Conservation (phyloP, 2,329 filamentous ascomycete species). For the Diaporthe sp. region DNA sequence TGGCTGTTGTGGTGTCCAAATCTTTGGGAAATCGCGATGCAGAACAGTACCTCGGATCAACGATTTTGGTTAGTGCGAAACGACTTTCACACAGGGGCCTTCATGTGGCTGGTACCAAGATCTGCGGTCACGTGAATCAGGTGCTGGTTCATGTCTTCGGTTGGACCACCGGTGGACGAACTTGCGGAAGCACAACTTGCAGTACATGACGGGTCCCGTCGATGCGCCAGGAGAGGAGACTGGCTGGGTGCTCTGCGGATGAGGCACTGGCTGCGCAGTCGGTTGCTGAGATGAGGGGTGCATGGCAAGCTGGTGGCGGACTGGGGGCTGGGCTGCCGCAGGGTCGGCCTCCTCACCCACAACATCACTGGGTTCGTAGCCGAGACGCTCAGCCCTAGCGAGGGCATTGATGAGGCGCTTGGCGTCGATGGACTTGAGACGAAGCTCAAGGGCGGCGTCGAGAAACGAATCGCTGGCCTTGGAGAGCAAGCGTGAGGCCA, state of each 20-base stretch:
- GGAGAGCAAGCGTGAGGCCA: constrained; percentile 54
- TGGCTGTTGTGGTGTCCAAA: background rate
- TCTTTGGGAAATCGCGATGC: background rate
- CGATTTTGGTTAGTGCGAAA: background rate
- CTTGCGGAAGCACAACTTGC: constrained; percentile 34
- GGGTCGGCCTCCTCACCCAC: constrained; percentile 52
- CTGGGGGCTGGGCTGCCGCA: background rate
- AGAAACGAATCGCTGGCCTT: constrained; percentile 61
- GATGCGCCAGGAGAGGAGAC: constrained; percentile 15
- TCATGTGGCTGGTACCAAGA: background rate
- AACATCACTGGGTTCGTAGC: constrained; percentile 63
- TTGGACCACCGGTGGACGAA: constrained; percentile 33
- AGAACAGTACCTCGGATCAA: background rate
- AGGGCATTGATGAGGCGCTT: constrained; percentile 66
- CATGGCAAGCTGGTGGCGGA: constrained; percentile 36
- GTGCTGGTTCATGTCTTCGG: too few species aligned
- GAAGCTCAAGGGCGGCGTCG: constrained; percentile 61
- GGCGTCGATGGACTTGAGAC: constrained; percentile 64
- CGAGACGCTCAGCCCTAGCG: constrained; percentile 65
- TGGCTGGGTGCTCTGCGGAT: too few species aligned
- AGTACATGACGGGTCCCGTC: background rate
- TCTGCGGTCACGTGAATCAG: too few species aligned
- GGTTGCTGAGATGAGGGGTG: too few species aligned
- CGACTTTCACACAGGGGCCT: too few species aligned
- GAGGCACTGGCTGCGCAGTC: too few species aligned